Conservation (phyloP, 176 grass and related monocot species). For the Musa itinerans region DNA sequence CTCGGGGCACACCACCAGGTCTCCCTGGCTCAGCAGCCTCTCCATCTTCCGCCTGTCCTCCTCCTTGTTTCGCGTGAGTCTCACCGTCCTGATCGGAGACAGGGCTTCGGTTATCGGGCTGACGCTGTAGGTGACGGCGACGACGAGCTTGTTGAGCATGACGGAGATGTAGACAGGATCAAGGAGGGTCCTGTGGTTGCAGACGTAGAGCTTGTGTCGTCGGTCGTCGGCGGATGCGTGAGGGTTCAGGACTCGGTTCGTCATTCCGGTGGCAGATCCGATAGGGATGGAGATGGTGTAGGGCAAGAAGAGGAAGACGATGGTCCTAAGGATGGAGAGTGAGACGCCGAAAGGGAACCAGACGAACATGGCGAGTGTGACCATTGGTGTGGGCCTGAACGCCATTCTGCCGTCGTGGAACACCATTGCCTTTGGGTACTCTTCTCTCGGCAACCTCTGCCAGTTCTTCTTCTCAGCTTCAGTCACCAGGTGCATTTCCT, state of each 20-base stretch:
- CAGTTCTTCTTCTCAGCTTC: conserved; percentile 28
- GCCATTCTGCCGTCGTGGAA: conserved; percentile 87
- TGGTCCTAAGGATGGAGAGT: conserved; percentile 34
- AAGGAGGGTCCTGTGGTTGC: conserved; percentile 72
- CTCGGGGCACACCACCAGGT: conserved; percentile 73
- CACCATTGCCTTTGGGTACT: conserved; percentile 46
- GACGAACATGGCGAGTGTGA: conserved; percentile 46
- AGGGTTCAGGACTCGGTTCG: not conserved
- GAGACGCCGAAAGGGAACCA: conserved; percentile 50
- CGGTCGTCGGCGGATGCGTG: not conserved
- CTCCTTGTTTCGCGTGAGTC: conserved; percentile 49
- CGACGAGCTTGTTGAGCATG: conserved; percentile 20
- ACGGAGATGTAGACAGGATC: conserved; percentile 49
- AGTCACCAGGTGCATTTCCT: conserved; percentile 44
- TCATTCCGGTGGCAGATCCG: conserved; percentile 45
- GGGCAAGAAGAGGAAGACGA: conserved; percentile 28
- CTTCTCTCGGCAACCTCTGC: conserved; percentile 25
- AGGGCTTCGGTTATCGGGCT: conserved; percentile 60
- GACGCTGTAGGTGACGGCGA: conserved; percentile 55
- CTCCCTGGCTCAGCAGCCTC: conserved; percentile 17
- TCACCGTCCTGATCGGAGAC: conserved; percentile 53
- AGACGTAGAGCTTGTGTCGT: conserved; percentile 35
- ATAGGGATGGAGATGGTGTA: conserved; percentile 34
- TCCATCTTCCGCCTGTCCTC: conserved; percentile 42
- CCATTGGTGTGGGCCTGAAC: conserved; percentile 40